Conservation (phyloP, 768 basidiomycete species). For the Lentinula raphanica region DNA sequence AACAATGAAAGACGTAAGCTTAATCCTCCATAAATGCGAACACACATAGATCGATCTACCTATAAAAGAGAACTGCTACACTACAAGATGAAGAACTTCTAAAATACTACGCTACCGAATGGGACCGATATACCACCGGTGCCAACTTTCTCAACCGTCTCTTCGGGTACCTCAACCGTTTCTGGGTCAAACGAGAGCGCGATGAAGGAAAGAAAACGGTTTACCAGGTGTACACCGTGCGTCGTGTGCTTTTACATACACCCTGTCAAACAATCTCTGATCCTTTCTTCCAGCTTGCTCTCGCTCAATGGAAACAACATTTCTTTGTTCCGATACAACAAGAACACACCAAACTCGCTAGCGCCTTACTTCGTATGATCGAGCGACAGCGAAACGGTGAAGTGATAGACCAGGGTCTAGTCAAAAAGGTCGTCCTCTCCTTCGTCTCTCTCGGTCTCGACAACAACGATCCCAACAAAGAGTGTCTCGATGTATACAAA, state of each 20-base stretch:
- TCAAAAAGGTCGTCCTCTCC: slow-evolving; percentile 93
- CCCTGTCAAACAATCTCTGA: background rate
- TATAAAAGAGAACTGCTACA: slow-evolving; percentile 64
- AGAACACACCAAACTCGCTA: slow-evolving; percentile 76
- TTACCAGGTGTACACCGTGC: slow-evolving; percentile 94
- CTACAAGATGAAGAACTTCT: slow-evolving; percentile 85
- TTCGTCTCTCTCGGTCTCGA: slow-evolving; percentile 94
- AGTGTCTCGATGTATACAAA: slow-evolving; percentile 89
- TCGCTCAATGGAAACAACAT: slow-evolving; percentile 93
- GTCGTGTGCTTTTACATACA: slow-evolving; percentile 17
- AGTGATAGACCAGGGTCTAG: slow-evolving; percentile 83
- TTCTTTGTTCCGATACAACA: slow-evolving; percentile 84
- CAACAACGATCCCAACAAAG: slow-evolving; percentile 85
- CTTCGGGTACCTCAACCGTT: slow-evolving; percentile 96
- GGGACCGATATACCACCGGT: slow-evolving; percentile 95
- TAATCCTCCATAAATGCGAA: background rate
- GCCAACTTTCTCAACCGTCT: slow-evolving; percentile 96
- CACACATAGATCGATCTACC: slow-evolving; percentile 10
- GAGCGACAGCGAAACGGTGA: slow-evolving; percentile 94
- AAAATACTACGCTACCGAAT: slow-evolving; percentile 86
- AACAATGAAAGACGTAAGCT: slow-evolving; percentile 44
- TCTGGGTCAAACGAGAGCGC: slow-evolving; percentile 98
- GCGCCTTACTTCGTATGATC: slow-evolving; percentile 83
- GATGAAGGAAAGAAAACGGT: slow-evolving; percentile 95
- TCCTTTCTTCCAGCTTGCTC: slow-evolving; percentile 60